These are phyloP conservation scores for Albophoma yamanashiensis DNA, from an alignment of 2,329 filamentous ascomycete genomes.

Conservation along the genomic window DNA sequence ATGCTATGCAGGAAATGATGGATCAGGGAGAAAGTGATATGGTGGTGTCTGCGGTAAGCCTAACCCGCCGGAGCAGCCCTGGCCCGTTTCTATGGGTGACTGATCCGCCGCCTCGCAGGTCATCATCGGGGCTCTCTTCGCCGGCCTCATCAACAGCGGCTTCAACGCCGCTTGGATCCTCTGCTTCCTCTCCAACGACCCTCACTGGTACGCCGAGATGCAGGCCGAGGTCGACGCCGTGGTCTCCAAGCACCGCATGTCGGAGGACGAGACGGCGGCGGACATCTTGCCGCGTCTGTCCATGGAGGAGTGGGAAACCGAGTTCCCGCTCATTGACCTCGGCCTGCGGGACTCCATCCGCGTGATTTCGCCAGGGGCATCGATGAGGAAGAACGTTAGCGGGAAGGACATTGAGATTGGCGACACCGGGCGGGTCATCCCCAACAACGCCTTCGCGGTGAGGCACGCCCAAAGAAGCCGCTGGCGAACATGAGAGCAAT, in stretches of 20 bases:
- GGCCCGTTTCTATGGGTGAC: background rate
- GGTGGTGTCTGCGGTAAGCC: slow-evolving; percentile 29
- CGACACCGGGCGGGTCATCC: slow-evolving; percentile 35
- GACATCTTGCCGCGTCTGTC: slow-evolving; percentile 32
- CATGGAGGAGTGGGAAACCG: slow-evolving; percentile 42
- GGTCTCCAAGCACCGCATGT: slow-evolving; percentile 28
- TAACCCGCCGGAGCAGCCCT: background rate
- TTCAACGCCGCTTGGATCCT: slow-evolving; percentile 44
- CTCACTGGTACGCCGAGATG: slow-evolving; percentile 32
- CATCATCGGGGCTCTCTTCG: slow-evolving; percentile 42
- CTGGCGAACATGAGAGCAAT: background rate
- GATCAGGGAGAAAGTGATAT: slow-evolving; percentile 35
- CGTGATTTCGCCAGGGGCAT: slow-evolving; percentile 32
- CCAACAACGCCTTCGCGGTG: slow-evolving; percentile 31
- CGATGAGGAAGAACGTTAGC: slow-evolving; percentile 40
- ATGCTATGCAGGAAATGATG: slow-evolving; percentile 42
- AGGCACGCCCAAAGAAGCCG: background rate
- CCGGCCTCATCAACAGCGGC: slow-evolving; percentile 46
- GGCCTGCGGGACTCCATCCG: slow-evolving; percentile 44
- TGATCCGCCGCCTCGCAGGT: slow-evolving; percentile 21
- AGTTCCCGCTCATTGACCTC: slow-evolving; percentile 41
- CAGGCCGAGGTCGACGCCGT: slow-evolving; percentile 35
- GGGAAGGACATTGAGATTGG: slow-evolving; percentile 32
- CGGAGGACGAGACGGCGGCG: slow-evolving; percentile 15
- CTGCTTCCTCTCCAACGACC: slow-evolving; percentile 34